Evolutionary conservation across 2,329 filamentous ascomycete genomes (phyloP), one percentile per base, ranked within the genome.

Genomic region (Ophiosphaerella narmari): DNA sequence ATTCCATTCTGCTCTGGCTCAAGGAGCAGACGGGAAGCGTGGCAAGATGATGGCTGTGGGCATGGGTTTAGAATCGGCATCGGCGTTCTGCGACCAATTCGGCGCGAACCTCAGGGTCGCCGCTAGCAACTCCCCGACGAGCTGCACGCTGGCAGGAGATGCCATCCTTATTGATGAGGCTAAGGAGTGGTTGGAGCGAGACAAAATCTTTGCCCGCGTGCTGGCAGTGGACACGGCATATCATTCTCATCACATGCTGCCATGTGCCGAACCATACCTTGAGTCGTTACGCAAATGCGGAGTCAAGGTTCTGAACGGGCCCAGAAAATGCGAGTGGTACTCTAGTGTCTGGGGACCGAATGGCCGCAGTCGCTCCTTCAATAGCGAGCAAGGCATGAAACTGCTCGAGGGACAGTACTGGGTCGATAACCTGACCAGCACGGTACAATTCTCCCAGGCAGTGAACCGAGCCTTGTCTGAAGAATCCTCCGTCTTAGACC

Each of bases 141-240:
- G 43, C 43, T 43, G 53, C 6, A 62, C 59, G 4, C 9, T 62
- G 7, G 52, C 52, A 11, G 40, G 48, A 3, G 18, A 49, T 2
- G 57, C 71, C 21, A 69, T 36, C 52, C 39, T 39, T 9, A 33
- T 50, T 32, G 1, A 41, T 45, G 5, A 33, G 12, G 2, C 36
- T 11, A 33, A 39, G 24, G 16, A n/a, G 14, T 2, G 49, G 43
- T 51, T 59, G 13, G 55, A 55, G 29, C 39, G 12, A 3, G 12
- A 43, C 32, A 9, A 45, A 46, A 18, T 23, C 2, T 41, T 54
- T 57, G 12, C 43, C 38, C 9, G 59, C 52, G 8, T 18, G 1
- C 33, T 52, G 1, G 66, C 70, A 39, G 74, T 78, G 1, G 70
- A 75, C 18, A 70, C 59, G 9, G 77, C 77, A 0, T 80, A 78